Conservation (phyloP, 495 filamentous ascomycete species). For the Staphylotrichum longicolle region DNA sequence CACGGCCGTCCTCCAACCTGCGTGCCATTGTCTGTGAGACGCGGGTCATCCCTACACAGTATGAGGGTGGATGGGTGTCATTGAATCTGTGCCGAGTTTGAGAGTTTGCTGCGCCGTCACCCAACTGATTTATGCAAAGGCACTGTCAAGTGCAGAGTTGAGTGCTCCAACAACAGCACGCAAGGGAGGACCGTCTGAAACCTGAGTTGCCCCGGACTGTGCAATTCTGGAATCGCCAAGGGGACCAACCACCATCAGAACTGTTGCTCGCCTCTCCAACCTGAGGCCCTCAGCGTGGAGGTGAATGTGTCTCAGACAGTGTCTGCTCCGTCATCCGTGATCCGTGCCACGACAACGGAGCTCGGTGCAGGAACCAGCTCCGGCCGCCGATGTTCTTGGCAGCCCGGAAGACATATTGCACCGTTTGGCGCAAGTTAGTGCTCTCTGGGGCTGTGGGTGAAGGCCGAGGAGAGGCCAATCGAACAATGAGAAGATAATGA, state of each 20-base stretch:
- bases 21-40: too few relatives aligned
- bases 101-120: constrained; percentile 1
- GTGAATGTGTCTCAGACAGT: too few relatives aligned
- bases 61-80: neutral
- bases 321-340: too few relatives aligned
- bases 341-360: neutral
- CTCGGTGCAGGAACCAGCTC: neutral
- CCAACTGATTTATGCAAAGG: neutral
- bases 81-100: neutral
- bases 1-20: too few relatives aligned
- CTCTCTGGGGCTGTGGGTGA: neutral
- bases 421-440: neutral
- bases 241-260: too few relatives aligned
- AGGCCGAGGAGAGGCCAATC: neutral
- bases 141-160: too few relatives aligned
- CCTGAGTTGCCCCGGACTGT: too few relatives aligned
- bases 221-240: too few relatives aligned
- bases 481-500: constrained; percentile 3
- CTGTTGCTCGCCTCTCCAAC: too few relatives aligned
- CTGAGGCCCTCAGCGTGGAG: too few relatives aligned
- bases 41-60: too few relatives aligned
- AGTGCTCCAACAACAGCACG: neutral
- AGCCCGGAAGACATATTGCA: neutral
- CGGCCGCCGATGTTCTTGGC: too few relatives aligned
- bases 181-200: neutral